phyloP scores from a whole-genome alignment of 1,284 basidiomycete genomes.

The Papiliotrema nemorosa region DNA sequence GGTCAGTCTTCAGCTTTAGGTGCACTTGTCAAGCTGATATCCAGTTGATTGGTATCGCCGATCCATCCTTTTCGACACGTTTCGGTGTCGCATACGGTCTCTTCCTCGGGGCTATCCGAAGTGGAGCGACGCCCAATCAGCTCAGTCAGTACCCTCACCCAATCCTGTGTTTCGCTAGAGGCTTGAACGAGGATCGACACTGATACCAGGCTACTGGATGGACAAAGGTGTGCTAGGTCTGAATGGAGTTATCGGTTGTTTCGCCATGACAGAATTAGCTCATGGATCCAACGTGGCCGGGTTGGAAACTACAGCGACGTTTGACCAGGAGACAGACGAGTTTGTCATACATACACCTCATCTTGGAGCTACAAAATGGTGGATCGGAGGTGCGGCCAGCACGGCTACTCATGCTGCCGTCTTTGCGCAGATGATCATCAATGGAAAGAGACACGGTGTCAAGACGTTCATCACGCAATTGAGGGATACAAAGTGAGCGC shows the following conservation, averaged over 20 bases:
- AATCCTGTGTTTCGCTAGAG: background rate
- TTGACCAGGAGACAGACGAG: slow-evolving; percentile 55
- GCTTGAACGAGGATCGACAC: background rate
- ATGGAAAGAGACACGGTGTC: slow-evolving; percentile 56
- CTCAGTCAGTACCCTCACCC: slow-evolving; percentile 34
- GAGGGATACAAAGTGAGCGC: slow-evolving; percentile 53
- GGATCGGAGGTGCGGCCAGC: slow-evolving; percentile 59
- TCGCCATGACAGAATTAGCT: slow-evolving; percentile 55
- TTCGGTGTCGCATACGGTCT: slow-evolving; percentile 58
- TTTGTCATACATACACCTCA: slow-evolving; percentile 58
- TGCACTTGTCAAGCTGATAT: slow-evolving; percentile 3
- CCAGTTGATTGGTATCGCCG: slow-evolving; percentile 49
- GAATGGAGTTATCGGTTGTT: slow-evolving; percentile 58
- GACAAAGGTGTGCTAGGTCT: slow-evolving; percentile 55
- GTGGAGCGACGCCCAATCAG: slow-evolving; percentile 48
- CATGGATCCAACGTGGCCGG: slow-evolving; percentile 58
- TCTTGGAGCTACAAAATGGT: slow-evolving; percentile 56
- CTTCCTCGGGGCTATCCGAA: slow-evolving; percentile 52
- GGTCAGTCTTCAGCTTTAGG: slow-evolving; percentile 30
- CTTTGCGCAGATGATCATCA: slow-evolving; percentile 56
- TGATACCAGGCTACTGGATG: slow-evolving; percentile 54
- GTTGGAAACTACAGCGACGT: slow-evolving; percentile 58
- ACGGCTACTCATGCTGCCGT: slow-evolving; percentile 59
- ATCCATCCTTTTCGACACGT: slow-evolving; percentile 57
- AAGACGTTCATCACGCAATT: slow-evolving; percentile 59